Evolutionary conservation across 306 rosid genomes (phyloP).

Genomic region (Inga leiocalycina): DNA sequence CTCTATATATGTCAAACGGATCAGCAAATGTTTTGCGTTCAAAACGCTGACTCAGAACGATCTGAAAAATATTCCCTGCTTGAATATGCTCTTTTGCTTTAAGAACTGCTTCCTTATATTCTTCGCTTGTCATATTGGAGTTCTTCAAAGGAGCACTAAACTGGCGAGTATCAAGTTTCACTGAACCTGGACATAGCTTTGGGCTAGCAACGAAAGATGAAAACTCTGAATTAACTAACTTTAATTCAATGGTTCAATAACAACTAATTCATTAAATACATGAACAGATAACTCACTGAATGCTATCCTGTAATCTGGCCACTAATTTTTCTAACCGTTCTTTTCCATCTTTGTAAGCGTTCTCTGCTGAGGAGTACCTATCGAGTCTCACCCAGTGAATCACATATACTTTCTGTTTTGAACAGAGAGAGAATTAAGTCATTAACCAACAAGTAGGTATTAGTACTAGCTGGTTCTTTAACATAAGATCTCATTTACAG

Average conservation of each 20-base stretch:
- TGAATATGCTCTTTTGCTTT: not conserved
- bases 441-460: too few species aligned
- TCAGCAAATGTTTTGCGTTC: not conserved
- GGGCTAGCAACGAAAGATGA: not conserved
- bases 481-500: too few species aligned
- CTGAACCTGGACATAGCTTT: not conserved
- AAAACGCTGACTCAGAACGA: not conserved
- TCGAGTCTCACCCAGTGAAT: not conserved
- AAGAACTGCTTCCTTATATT: not conserved
- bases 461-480: too few species aligned
- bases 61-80: not conserved
- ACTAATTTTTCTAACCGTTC: not conserved
- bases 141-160: not conserved
- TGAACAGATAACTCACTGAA: not conserved
- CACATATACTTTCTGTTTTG: not conserved
- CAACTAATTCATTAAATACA: not conserved
- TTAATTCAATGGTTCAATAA: not conserved
- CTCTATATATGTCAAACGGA: not conserved
- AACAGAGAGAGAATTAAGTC: too few species aligned
- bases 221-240: not conserved
- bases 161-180: not conserved
- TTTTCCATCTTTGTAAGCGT: not conserved
- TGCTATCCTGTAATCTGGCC: not conserved
- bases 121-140: conserved; percentile 1
- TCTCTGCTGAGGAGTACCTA: not conserved